phyloP scores from a whole-genome alignment of 2,329 filamentous ascomycete species.

The Colletotrichum sidae region DNA sequence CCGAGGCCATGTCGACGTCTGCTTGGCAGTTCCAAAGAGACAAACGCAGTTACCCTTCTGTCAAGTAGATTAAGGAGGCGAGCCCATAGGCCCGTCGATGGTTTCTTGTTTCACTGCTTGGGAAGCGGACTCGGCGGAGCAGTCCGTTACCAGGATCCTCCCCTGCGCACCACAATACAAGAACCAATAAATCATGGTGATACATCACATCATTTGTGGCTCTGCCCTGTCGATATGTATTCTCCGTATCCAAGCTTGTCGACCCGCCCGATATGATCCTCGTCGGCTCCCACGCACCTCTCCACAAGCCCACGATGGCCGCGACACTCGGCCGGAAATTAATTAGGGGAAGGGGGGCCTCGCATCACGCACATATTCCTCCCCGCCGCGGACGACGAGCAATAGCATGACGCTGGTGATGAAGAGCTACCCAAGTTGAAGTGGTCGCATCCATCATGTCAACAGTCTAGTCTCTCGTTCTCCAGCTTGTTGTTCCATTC shows the following conservation, averaged over 20 bases:
- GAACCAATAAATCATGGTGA: neutral
- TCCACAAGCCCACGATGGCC: neutral
- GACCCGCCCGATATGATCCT: conserved; percentile 9
- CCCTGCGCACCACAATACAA: neutral
- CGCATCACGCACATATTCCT: conserved; percentile 4
- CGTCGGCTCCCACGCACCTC: neutral
- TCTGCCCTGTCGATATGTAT: neutral
- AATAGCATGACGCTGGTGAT: conserved; percentile 6
- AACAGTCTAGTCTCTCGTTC: neutral
- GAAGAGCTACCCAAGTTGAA: conserved; percentile 10
- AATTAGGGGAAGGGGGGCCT: conserved; percentile 10
- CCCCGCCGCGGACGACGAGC: neutral
- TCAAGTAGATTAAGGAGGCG: conserved; percentile 16
- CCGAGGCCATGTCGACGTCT: conserved; percentile 11
- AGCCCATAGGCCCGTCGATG: conserved; percentile 3
- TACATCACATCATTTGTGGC: neutral
- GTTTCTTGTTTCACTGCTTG: conserved; percentile 5
- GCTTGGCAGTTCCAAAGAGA: conserved; percentile 15
- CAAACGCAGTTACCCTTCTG: conserved; percentile 12
- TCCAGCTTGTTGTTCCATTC: conserved; percentile 1
- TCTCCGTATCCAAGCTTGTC: conserved; percentile 3
- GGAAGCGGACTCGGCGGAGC: conserved; percentile 4
- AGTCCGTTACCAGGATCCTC: neutral
- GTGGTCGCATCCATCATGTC: neutral
- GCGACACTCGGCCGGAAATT: conserved; percentile 21